phyloP scores from a whole-genome alignment of 2,329 filamentous ascomycete genomes.

The Pleomassaria siparia region DNA sequence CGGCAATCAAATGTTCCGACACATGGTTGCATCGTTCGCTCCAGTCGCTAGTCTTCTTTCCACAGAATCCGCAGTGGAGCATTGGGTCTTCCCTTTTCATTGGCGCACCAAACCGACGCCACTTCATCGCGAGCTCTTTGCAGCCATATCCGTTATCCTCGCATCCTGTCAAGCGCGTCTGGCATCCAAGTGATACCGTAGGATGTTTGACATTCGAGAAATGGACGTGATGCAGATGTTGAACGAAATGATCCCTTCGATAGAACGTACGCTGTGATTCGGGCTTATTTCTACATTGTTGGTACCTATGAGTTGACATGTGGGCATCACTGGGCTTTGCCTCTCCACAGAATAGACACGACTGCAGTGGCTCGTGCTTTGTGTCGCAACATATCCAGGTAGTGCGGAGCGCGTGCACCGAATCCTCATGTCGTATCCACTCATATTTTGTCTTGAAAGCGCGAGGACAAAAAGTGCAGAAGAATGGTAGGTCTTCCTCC shows the following conservation, averaged over 20 bases:
- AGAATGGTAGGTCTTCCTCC: conserved; percentile 36
- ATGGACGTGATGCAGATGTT: conserved; percentile 40
- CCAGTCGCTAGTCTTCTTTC: conserved; percentile 34
- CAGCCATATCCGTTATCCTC: conserved; percentile 38
- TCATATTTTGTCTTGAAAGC: conserved; percentile 42
- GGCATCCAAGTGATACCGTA: conserved; percentile 34
- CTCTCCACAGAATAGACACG: conserved; percentile 38
- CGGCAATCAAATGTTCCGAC: conserved; percentile 33
- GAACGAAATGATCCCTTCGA: conserved; percentile 38
- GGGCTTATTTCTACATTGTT: conserved; percentile 37
- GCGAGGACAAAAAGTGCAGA: conserved; percentile 40
- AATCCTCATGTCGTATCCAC: conserved; percentile 42
- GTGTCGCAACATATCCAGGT: conserved; percentile 42
- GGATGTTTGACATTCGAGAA: conserved; percentile 39
- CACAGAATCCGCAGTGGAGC: conserved; percentile 38
- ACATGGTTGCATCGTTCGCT: conserved; percentile 36
- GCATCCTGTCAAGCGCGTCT: conserved; percentile 29
- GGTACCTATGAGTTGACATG: conserved; percentile 37
- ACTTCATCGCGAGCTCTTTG: conserved; percentile 39
- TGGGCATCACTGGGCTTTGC: conserved; percentile 35
- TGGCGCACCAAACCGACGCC: conserved; percentile 37
- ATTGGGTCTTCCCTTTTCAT: conserved; percentile 40
- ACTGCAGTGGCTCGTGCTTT: conserved; percentile 24
- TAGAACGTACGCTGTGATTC: conserved; percentile 41
- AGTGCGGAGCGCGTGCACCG: conserved; percentile 40